Conservation (phyloP, 164 flowering plant genomes). For the Magnolia sinica region DNA sequence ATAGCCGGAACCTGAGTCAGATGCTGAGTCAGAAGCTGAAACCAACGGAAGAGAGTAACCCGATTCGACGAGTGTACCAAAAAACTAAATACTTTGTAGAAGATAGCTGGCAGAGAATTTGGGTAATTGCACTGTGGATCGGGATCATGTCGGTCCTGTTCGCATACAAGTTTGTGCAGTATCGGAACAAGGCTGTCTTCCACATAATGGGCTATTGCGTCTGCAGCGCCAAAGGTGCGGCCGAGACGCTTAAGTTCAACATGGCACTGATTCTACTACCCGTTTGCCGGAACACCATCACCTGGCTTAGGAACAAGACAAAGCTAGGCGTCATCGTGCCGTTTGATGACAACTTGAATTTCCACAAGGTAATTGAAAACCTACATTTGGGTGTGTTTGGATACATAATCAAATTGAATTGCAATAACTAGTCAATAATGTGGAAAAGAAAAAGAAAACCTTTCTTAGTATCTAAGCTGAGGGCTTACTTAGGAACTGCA, state of each 20-base stretch:
- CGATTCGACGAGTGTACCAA: slow-evolving; percentile 33
- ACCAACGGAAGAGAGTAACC: slow-evolving; percentile 32
- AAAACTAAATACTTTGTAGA: slow-evolving; percentile 35
- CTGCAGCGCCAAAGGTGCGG: slow-evolving; percentile 57
- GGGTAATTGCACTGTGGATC: slow-evolving; percentile 49
- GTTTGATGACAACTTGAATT: slow-evolving; percentile 56
- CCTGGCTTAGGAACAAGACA: slow-evolving; percentile 68
- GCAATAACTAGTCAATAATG: no score
- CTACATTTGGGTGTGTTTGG: no score
- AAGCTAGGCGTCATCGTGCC: slow-evolving; percentile 45
- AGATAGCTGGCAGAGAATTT: slow-evolving; percentile 51
- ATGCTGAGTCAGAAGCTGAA: slow-evolving; percentile 35
- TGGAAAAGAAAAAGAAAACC: no score
- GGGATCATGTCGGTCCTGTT: slow-evolving; percentile 38
- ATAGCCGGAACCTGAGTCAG: slow-evolving; percentile 30
- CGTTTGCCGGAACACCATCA: slow-evolving; percentile 65
- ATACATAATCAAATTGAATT: no score
- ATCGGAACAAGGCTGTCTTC: slow-evolving; percentile 33
- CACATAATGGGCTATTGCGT: slow-evolving; percentile 56
- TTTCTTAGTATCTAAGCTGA: no score
- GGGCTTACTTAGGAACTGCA: no score
- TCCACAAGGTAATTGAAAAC: slow-evolving; percentile 41
- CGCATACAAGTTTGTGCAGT: slow-evolving; percentile 46
- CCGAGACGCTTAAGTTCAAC: slow-evolving; percentile 62
- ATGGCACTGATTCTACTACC: slow-evolving; percentile 67